Evolutionary conservation across 305 asterid genomes (phyloP), one percentile per base, ranked within the genome.

Genomic region (Fraxinus sp.): DNA sequence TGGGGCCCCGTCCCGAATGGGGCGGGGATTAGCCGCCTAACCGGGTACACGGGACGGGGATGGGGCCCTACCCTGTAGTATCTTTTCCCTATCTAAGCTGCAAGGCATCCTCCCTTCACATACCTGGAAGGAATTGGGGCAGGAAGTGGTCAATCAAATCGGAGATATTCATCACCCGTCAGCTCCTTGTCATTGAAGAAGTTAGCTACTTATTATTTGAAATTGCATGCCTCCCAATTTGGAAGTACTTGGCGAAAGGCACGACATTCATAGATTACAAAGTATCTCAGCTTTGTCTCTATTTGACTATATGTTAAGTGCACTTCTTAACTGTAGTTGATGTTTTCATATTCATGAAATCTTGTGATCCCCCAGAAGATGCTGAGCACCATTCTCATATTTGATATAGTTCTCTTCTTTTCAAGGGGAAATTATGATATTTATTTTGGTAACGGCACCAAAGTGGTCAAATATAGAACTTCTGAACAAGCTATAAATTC

Each of bases 231-330:
- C 89, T 91, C 81, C 84, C 97, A 79, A 86, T 93, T 72, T 75
- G 81, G 90, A 96, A 91, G 89, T 93, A 97, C 89, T 87, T 94
- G 87, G 91, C 90, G 74, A 90, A 92, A 87, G 98, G 99, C 88
- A 96, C 91, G 90, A 84, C 91, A 84, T 93, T 92, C 89, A 79
- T 90, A 33, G 93, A 90, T 89, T 86, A 89, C 86, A 86, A 91
- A 90, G 83, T 86, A 86, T 93, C 96, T 77, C 98, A 96, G 97
- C 98, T 96, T 24, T 82, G 85, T 68, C 72, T 20, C 30, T 24
- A 62, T 78, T 20, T 81, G 46, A 79, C 81, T 79, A 32, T 66
- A 62, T 46, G 59, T 80, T 77, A 75, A 70, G 72, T 82, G 59
- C 41, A 46, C 77, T 85, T 18, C 77, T 32, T 73, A 75, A 9